Evolutionary conservation across 1,284 basidiomycete species (phyloP).

Genomic region (Anthracocystis walkeri): DNA sequence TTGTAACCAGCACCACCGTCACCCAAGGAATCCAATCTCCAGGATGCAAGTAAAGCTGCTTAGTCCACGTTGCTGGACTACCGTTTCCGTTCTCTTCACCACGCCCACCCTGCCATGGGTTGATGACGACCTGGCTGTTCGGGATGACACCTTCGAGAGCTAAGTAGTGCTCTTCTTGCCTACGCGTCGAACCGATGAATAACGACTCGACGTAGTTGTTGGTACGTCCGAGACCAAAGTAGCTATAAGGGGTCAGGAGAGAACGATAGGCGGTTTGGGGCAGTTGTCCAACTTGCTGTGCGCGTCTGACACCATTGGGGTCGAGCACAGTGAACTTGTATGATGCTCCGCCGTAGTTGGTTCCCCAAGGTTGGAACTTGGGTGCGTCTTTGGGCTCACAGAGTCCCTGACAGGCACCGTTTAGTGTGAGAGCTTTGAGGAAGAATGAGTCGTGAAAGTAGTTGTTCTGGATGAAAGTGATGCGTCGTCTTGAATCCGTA

Average conservation of each 20-base stretch:
- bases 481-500: slow-evolving; percentile 55
- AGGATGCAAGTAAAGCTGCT: slow-evolving; percentile 89
- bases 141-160: slow-evolving; percentile 96
- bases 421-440: slow-evolving; percentile 90
- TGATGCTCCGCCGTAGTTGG: slow-evolving; percentile 91
- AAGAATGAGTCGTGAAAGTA: slow-evolving; percentile 99
- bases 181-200: slow-evolving; percentile 63
- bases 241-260: slow-evolving; percentile 89
- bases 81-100: slow-evolving; percentile 22
- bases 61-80: slow-evolving; percentile 77
- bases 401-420: slow-evolving; percentile 87
- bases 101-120: slow-evolving; percentile 76
- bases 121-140: slow-evolving; percentile 95
- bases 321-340: slow-evolving; percentile 98
- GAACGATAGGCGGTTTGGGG: slow-evolving; percentile 91
- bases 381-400: slow-evolving; percentile 72
- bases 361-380: slow-evolving; percentile 80
- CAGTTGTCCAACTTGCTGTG: slow-evolving; percentile 92
- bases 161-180: slow-evolving; percentile 80
- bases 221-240: slow-evolving; percentile 96
- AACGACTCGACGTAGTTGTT: slow-evolving; percentile 95
- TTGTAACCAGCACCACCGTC: slow-evolving; percentile 82
- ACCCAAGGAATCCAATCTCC: slow-evolving; percentile 99
- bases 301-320: slow-evolving; percentile 87
- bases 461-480: slow-evolving; percentile 94